These are phyloP conservation scores for Fusarium sp. DNA, from an alignment of 2,329 filamentous ascomycete species.

Conservation along the genomic window DNA sequence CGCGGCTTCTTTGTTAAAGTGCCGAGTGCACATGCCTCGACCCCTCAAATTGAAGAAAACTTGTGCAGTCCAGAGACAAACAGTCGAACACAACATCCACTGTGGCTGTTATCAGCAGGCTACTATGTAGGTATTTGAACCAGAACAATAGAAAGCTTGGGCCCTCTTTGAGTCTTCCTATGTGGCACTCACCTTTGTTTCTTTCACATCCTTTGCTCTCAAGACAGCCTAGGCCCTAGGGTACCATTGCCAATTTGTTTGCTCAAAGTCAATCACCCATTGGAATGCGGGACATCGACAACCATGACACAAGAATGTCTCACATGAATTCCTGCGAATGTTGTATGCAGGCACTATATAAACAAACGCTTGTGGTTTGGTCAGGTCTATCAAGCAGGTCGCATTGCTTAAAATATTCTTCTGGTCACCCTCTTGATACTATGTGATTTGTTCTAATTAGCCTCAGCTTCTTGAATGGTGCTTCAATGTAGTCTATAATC, in stretches of 20 bases:
- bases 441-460: no score
- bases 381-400: not conserved
- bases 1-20: slow-evolving; percentile 16
- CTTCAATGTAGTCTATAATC: not conserved
- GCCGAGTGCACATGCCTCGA: slow-evolving; percentile 16
- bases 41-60: not conserved
- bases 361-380: not conserved
- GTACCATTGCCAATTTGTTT: not conserved
- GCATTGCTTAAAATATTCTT: not conserved
- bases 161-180: not conserved
- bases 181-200: not conserved
- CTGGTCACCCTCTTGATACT: not conserved
- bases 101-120: not conserved
- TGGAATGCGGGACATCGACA: slow-evolving; percentile 11
- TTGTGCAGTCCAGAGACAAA: not conserved
- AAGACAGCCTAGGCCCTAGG: not conserved
- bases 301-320: not conserved
- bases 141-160: slow-evolving; percentile 9
- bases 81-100: not conserved
- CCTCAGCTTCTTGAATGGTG: not conserved
- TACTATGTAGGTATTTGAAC: not conserved
- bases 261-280: not conserved
- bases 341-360: not conserved
- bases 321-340: not conserved
- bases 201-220: not conserved